Percentiles rank a stretch among this genome's conserved stretches.
Evolutionary conservation across 2,329 filamentous ascomycete genomes (phyloP).

Genomic region (Exophiala alcalophila): DNA sequence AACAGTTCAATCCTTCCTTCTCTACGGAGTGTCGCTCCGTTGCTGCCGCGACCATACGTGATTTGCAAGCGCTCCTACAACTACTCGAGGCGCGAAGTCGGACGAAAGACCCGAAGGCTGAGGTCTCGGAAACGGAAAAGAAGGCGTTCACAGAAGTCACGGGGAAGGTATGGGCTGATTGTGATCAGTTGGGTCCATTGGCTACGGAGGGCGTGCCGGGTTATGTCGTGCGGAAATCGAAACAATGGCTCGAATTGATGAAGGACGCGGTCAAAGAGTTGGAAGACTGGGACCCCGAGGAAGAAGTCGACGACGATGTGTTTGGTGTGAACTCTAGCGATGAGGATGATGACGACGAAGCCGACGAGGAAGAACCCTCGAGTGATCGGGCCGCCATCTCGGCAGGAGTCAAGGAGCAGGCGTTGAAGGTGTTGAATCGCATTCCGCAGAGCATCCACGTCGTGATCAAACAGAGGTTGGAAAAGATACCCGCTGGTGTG

Average conservation of each 20-base stretch:
- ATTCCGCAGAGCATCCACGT: conserved; percentile 44
- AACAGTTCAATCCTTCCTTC: conserved; percentile 62
- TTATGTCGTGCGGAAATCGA: conserved; percentile 66
- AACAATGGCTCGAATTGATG: conserved; percentile 70
- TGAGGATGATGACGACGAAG: conserved; percentile 30
- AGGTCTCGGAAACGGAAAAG: conserved; percentile 39
- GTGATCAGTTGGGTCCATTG: conserved; percentile 67
- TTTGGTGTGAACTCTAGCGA: conserved; percentile 36
- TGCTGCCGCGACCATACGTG: conserved; percentile 59
- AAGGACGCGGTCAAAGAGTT: conserved; percentile 82
- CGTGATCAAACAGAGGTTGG: conserved; percentile 42
- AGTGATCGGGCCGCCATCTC: conserved; percentile 36
- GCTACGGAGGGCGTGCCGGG: conserved; percentile 66
- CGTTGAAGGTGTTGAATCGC: conserved; percentile 43
- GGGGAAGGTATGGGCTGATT: conserved; percentile 78
- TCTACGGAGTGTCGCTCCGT: conserved; percentile 62
- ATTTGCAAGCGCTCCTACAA: conserved; percentile 59
- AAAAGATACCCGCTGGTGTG: conserved; percentile 32
- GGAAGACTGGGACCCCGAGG: conserved; percentile 80
- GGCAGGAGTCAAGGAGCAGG: conserved; percentile 41
- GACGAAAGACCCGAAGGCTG: conserved; percentile 8
- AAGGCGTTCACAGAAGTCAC: conserved; percentile 63
- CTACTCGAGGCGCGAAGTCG: conserved; percentile 54
- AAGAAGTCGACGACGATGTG: conserved; percentile 55
- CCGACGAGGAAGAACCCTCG: conserved; percentile 25